A percentile compares a stretch with the other conserved stretches of the same genome.
These are phyloP conservation scores for Tremella mesenterica DNA, from an alignment of 768 basidiomycete species.

Conservation along the genomic window DNA sequence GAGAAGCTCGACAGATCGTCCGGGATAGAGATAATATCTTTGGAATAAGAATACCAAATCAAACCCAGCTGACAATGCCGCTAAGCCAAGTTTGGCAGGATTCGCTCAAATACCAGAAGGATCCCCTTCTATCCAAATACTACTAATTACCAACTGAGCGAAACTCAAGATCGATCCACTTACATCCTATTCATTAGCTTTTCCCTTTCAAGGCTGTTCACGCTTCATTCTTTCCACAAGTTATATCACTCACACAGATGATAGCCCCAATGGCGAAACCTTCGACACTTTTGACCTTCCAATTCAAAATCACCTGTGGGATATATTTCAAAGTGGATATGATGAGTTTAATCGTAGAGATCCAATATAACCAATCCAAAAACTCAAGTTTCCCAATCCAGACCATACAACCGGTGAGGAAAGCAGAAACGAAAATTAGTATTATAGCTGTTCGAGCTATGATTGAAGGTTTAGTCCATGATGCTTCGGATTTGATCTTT, in stretches of 20 bases:
- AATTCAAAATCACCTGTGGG: slow-evolving; percentile 47
- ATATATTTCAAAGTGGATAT: slow-evolving; percentile 46
- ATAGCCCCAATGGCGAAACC: slow-evolving; percentile 37
- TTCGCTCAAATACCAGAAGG: slow-evolving; percentile 37
- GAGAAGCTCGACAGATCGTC: no score
- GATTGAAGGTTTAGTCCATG: background rate
- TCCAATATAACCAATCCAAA: slow-evolving; percentile 40
- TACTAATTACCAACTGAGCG: slow-evolving; percentile 35
- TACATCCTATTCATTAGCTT: slow-evolving; percentile 40
- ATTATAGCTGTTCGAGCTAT: slow-evolving; percentile 17
- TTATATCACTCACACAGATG: slow-evolving; percentile 30
- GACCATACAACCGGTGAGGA: slow-evolving; percentile 24
- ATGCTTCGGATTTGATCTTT: background rate
- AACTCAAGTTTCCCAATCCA: slow-evolving; percentile 17
- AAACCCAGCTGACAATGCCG: slow-evolving; percentile 22
- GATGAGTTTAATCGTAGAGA: slow-evolving; percentile 44
- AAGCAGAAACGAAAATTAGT: slow-evolving; percentile 22
- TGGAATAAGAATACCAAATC: slow-evolving; percentile 31
- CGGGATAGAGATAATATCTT: slow-evolving; percentile 24
- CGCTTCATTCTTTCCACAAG: background rate
- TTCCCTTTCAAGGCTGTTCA: background rate
- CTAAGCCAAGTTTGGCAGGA: slow-evolving; percentile 39
- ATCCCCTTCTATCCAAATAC: slow-evolving; percentile 32
- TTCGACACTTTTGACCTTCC: slow-evolving; percentile 39
- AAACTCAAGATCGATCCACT: slow-evolving; percentile 41